Evolutionary conservation across 2,329 filamentous ascomycete species (phyloP), one percentile per base, ranked within the genome.

Genomic region (Sarocladium kiliense): DNA sequence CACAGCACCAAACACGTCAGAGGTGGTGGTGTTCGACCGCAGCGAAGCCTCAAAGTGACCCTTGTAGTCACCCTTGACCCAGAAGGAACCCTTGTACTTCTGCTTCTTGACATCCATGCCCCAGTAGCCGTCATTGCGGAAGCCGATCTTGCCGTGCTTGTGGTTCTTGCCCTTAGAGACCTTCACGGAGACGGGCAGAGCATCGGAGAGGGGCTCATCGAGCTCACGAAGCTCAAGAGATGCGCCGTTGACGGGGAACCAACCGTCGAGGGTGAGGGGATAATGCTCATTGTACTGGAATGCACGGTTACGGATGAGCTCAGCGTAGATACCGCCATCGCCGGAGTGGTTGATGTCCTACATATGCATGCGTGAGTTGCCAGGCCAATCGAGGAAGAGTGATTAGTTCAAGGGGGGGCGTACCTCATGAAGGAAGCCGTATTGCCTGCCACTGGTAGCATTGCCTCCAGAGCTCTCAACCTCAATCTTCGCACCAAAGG

Each of bases 321-420:
- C 86, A 50, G 83, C 86, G 64, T 90, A 89, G 58, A 89, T 80
- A 4, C 86, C 87, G 21, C 87, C 86, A 63, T 90, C 87, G 2
- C 86, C 86, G 2, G 82, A 85, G 66, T 87, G 82, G 67, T 84
- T 84, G 66, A 86, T 86, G 54, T 84, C 81, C 79, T 82, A 14
- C 9, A 19, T 10, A 2, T 3, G 1, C 2, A 3, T 10, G 16
- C n/a, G n/a, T n/a, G n/a, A n/a, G n/a, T n/a, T n/a, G n/a, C n/a
- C n/a, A n/a, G n/a, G n/a, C n/a, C n/a, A n/a, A n/a, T n/a, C n/a
- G n/a, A n/a, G n/a, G n/a, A n/a, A n/a, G n/a, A n/a, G n/a, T 14
- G 11, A 19, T 6, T 6, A 18, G 10, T 6, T 16, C 16, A 36
- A n/a, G 3, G 25, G 26, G 16, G 12, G 21, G 16, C 37, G 26